A percentile compares a stretch with the other conserved stretches of the same genome.
Evolutionary conservation across 2,329 filamentous ascomycete species (phyloP).

Genomic region (Ascochyta rabiei): DNA sequence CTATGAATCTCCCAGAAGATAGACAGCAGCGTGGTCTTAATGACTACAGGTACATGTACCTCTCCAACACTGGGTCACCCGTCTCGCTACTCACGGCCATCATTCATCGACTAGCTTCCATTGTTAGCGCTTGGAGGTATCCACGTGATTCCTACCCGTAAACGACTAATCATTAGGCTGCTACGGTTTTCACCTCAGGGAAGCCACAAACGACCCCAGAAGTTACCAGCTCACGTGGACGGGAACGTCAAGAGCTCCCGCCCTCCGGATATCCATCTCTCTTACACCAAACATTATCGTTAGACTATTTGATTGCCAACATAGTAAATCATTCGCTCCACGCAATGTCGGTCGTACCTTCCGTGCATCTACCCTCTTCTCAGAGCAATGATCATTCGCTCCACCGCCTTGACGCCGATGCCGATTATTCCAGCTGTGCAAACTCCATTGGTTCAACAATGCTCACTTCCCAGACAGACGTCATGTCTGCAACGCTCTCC

Average conservation of each 20-base stretch:
- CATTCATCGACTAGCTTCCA: too few relatives aligned
- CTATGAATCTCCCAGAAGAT: not conserved
- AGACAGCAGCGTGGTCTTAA: not conserved
- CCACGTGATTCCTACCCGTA: not conserved
- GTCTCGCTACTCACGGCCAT: not conserved
- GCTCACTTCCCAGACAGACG: not conserved
- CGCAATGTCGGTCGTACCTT: not conserved
- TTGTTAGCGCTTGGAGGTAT: not conserved
- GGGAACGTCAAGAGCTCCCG: not conserved
- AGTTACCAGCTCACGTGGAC: slow-evolving; percentile 5
- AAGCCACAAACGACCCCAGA: not conserved
- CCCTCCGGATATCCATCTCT: not conserved
- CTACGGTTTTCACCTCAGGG: not conserved
- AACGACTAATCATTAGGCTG: not conserved
- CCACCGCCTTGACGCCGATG: not conserved
- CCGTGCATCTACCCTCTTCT: not conserved
- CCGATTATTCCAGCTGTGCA: not conserved
- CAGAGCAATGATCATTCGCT: not conserved
- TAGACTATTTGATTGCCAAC: not conserved
- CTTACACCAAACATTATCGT: not conserved
- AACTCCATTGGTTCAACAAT: not conserved
- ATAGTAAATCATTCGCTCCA: not conserved
- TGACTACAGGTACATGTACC: not conserved
- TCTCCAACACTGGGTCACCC: slow-evolving; percentile 1
- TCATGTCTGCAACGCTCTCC: not conserved